phyloP scores from a whole-genome alignment of 2,329 filamentous ascomycete species.

The Mycosphaerella arachidis region DNA sequence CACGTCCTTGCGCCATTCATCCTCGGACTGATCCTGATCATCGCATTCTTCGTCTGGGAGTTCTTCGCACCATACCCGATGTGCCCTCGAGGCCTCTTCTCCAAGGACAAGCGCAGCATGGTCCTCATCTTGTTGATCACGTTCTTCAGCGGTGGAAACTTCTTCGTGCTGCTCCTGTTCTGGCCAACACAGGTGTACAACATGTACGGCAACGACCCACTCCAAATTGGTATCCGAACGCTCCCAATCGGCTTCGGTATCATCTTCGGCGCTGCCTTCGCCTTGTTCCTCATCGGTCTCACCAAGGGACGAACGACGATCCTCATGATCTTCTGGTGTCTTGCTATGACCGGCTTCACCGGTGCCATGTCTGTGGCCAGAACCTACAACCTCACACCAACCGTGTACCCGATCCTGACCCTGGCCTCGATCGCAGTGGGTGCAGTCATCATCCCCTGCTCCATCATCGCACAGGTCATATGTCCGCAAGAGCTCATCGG shows the following conservation, averaged over 20 bases:
- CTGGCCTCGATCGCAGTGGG: slow-evolving; percentile 62
- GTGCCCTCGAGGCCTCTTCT: slow-evolving; percentile 30
- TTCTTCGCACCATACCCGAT: slow-evolving; percentile 32
- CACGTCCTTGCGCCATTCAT: slow-evolving; percentile 35
- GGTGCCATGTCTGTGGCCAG: slow-evolving; percentile 28
- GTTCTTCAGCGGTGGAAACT: slow-evolving; percentile 38
- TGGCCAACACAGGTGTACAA: slow-evolving; percentile 64
- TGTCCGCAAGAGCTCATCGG: slow-evolving; percentile 66
- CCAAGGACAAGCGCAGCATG: slow-evolving; percentile 34
- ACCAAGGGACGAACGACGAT: slow-evolving; percentile 56
- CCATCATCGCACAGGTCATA: slow-evolving; percentile 63
- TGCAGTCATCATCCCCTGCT: slow-evolving; percentile 63
- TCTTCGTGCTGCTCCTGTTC: slow-evolving; percentile 48
- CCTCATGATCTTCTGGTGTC: slow-evolving; percentile 56
- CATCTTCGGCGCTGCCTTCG: slow-evolving; percentile 56
- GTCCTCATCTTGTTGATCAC: slow-evolving; percentile 37
- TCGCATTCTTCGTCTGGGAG: slow-evolving; percentile 32
- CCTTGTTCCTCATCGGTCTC: slow-evolving; percentile 54
- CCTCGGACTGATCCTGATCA: slow-evolving; percentile 29
- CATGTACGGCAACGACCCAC: slow-evolving; percentile 57
- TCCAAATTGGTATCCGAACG: slow-evolving; percentile 60
- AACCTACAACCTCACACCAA: slow-evolving; percentile 24
- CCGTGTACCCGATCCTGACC: slow-evolving; percentile 47
- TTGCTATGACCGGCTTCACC: slow-evolving; percentile 59
- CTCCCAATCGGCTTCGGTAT: slow-evolving; percentile 63